Conservation (phyloP, 2,329 filamentous ascomycete species). For the Fusarium illudens region DNA sequence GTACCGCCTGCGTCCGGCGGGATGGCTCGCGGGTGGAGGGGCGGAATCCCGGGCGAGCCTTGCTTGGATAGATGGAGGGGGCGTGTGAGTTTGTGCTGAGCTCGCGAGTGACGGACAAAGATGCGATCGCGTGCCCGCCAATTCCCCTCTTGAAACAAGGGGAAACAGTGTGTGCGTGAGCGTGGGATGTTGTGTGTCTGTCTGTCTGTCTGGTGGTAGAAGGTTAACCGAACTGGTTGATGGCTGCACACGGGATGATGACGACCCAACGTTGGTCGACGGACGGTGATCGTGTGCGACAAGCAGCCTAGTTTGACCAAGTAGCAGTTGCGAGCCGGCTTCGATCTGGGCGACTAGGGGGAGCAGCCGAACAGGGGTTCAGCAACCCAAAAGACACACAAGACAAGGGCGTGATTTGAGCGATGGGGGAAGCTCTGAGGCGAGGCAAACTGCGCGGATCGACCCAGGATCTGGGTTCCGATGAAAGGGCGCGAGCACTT, state of each 20-base stretch:
- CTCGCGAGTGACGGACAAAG: conserved; percentile 23
- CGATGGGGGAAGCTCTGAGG: conserved; percentile 8
- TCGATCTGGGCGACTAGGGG: conserved; percentile 33
- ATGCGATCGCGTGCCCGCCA: conserved; percentile 41
- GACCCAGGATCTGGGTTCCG: conserved; percentile 14
- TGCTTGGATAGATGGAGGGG: conserved; percentile 33
- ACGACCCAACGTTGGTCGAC: conserved; percentile 16
- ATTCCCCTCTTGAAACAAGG: conserved; percentile 14
- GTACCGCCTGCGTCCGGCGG: conserved; percentile 16
- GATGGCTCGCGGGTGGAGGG: conserved; percentile 32
- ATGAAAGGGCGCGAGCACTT: neutral
- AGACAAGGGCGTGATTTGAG: conserved; percentile 15
- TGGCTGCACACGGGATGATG: conserved; percentile 23
- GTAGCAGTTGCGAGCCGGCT: conserved; percentile 20
- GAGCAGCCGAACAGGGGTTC: conserved; percentile 27
- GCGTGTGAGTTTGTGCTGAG: conserved; percentile 32
- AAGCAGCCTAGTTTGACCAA: conserved; percentile 1
- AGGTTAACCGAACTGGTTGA: conserved; percentile 13
- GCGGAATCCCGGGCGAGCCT: conserved; percentile 31
- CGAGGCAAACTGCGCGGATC: conserved; percentile 8
- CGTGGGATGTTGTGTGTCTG: conserved; percentile 35
- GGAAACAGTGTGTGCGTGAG: conserved; percentile 20
- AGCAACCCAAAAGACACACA: conserved; percentile 6
- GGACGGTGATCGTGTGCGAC: conserved; percentile 35
- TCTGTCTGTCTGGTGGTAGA: conserved; percentile 9